Base-by-base conservation (phyloP, 1,139 yeast genomes). In the Diutina scorzettiae region DNA sequence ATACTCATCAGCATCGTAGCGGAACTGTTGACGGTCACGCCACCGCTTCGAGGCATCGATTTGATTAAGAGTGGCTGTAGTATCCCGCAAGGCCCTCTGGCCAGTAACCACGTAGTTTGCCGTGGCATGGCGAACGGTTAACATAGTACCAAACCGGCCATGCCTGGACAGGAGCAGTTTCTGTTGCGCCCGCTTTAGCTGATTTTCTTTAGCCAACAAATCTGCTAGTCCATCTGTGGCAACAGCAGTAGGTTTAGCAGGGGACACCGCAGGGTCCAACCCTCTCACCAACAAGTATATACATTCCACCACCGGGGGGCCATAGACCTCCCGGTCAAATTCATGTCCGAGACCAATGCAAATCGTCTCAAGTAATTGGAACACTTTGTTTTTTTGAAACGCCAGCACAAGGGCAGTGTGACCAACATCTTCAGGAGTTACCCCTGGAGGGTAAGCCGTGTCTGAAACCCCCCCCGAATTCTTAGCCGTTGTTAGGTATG, bases 91-190 rank as follows among this genome's bases (percentile, higher is more conserved):
- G 2, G 81, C 85, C 47, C 76, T 77, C 49, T 84, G 89, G 4
- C 96, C 95, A 1, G 95, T 77, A 8, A 69, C 59, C 0, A 86
- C 76, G 14, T 85, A 76, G 23, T 84, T 62, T 39, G 82, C 67
- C 7, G 71, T 73, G 12, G 71, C 66, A 23, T 76, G 71, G 46
- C 79, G 76, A 25, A 87, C 68, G 1, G 95, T 80, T 9, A 87
- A 59, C 49, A 89, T 64, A 0, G 97, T 79, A 1, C 98, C 98
- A 63, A 91, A 91, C 37, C 95, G 70, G 3, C 94, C 91, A 55
- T 91, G 98, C 43, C 98, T 71, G 0, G 89, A 73, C 1, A 82
- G 75, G 4, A 76, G 64, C 42, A 69, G 65, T 49, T 69, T 73
- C 16, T 71, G 66, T 34, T 75, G 75, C 17, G 61, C 58, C 41